Evolutionary conservation across 148 eudicot genomes (phyloP), one percentile per base, ranked within the genome.

Genomic region (Chenopodium quinoa): DNA sequence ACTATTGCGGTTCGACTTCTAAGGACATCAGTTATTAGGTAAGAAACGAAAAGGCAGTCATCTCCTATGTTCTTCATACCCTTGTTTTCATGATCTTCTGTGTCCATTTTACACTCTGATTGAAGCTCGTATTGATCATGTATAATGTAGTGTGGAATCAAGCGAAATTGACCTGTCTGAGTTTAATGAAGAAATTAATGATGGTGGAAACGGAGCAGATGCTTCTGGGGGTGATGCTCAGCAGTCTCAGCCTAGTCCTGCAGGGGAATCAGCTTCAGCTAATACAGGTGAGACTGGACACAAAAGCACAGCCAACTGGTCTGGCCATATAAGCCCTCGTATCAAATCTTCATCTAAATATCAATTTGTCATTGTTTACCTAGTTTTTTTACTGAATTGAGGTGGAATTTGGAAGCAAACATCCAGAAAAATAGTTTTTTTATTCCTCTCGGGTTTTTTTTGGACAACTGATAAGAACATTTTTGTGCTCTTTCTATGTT

Each of bases 1-100:
- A 88, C 86, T 40, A 76, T 92, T 78, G 99, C 99, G 23, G 97
- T 90, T 75, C 91, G 83, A 84, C 86, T 96, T 74, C 90, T 96
- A 76, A 96, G 92, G 88, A 96, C 98, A 77, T 96, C 99, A 71
- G 81, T 96, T 62, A 96, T 96, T 68, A 94, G 94, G 99, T 82
- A 89, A 88, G 85, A 67, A 83, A 77, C 23, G 8, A 68, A 79
- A 66, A 13, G 54, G 40, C 78, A 25, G 31, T n/a, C 4, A 65
- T 46, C 66, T 73, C 10, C 62, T 71, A 37, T 27, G 22, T 72
- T 12, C 17, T 67, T 34, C 60, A 22, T 64, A 31, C 75, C 44
- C 8, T 72, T 13, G 47, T 40, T 25, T 54, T 63, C 75, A n/a
- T 65, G 19, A 27, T 48, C 68, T 32, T 67, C 32, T 71, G 34